Base-by-base conservation (phyloP, 306 rosid genomes). In the Castanopsis chinensis region DNA sequence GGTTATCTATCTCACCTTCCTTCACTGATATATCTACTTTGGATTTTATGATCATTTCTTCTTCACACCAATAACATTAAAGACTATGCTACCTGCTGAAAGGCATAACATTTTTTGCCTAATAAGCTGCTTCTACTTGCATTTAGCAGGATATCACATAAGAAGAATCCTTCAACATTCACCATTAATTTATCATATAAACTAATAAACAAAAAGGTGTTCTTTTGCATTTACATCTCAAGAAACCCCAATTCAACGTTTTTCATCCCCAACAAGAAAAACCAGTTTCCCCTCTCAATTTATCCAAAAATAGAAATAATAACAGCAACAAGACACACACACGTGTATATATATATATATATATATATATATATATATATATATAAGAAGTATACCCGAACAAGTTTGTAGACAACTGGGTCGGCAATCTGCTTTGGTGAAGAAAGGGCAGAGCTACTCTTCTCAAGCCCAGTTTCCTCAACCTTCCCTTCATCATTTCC, bases 341-440 rank as follows among this genome's bases (percentile, higher is more conserved):
- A 17, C 1, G 3, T 1, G 6, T 15, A 4, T 25, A 1, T 25
- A 25, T 25, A 25, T 35, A 6, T 37, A 45, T 2, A 25, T 74
- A 69, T 35, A 6, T 37, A 45, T 2, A 25, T 74, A 69, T n/a
- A n/a, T n/a, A 0, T 35, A 6, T 35, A 5, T 35, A 6, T 37
- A 45, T 2, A 25, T 74, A 69, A 6, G 69, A 74, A 60, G 59
- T 43, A 37, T 90, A 96, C 99, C 99, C 98, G 92, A 55, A 96
- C 99, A 30, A 96, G 99, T 89, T 96, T 96, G 89, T 96, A 96
- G 32, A 96, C 97, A 88, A 96, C 92, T 25, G 98, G 97, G 69
- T 93, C 92, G 13, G 98, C 77, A 80, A 93, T 81, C 80, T 87
- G 88, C 80, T 78, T 89, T 0, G 90, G 87, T n/a, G 96, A 87